A percentile compares a stretch with the other conserved stretches of the same genome.
phyloP scores from a whole-genome alignment of 495 filamentous ascomycete species.

The Trypethelium eluteriae region DNA sequence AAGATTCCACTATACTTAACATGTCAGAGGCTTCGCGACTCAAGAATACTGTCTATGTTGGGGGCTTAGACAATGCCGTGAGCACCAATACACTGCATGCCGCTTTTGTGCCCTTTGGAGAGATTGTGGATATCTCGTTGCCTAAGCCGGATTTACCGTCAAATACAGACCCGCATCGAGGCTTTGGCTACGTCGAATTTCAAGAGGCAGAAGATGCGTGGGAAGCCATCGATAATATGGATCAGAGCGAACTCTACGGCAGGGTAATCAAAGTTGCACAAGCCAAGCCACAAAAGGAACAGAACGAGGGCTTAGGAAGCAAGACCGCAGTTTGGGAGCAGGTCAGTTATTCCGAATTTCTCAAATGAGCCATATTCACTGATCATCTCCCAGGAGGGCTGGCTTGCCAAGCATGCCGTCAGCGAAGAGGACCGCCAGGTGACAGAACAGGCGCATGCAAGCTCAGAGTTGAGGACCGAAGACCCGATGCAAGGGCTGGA shows the following conservation, averaged over 20 bases:
- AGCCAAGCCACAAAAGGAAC: constrained; percentile 88
- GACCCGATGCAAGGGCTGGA: constrained; percentile 97
- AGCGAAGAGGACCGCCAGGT: constrained; percentile 74
- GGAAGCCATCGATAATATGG: constrained; percentile 99
- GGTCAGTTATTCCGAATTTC: constrained; percentile 46
- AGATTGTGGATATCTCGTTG: constrained; percentile 80
- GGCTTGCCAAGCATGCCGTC: constrained; percentile 82
- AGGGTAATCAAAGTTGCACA: constrained; percentile 82
- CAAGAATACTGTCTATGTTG: constrained; percentile 85
- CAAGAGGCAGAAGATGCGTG: constrained; percentile 77
- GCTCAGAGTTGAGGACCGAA: constrained; percentile 47
- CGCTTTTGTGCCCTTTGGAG: constrained; percentile 93
- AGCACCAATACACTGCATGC: constrained; percentile 67
- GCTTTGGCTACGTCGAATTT: constrained; percentile 96
- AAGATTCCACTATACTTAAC: constrained; percentile 28
- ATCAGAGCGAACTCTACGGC: constrained; percentile 92
- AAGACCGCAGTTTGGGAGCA: constrained; percentile 98
- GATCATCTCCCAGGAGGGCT: constrained; percentile 63
- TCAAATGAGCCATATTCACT: constrained; percentile 29
- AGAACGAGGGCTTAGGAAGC: constrained; percentile 75
- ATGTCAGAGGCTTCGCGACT: constrained; percentile 80
- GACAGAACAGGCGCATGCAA: constrained; percentile 49
- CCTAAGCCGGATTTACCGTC: constrained; percentile 73
- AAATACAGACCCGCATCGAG: constrained; percentile 66
- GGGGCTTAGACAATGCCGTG: constrained; percentile 75